A percentile compares a stretch with the other conserved stretches of the same genome.
Conservation (phyloP, 148 eudicot species). For the Rhododendron simsii region DNA sequence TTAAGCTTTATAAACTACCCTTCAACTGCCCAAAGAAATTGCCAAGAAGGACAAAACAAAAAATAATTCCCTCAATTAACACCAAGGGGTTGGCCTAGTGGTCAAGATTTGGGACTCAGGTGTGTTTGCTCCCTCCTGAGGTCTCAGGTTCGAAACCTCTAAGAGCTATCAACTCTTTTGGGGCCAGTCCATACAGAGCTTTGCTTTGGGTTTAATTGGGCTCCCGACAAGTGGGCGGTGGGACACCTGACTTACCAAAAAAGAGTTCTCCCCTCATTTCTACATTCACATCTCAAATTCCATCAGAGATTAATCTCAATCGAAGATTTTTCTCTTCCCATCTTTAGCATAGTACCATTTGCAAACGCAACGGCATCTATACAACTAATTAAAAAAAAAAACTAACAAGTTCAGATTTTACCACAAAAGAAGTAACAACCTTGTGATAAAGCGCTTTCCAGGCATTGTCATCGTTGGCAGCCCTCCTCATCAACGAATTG, state of each 20-base stretch:
- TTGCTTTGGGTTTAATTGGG: no score
- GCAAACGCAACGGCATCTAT: background rate
- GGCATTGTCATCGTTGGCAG: constrained; percentile 97
- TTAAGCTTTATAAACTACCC: background rate
- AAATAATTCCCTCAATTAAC: background rate
- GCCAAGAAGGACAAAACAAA: background rate
- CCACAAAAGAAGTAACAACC: constrained; percentile 24
- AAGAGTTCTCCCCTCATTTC: background rate
- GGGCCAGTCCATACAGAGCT: no score
- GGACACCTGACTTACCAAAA: no score
- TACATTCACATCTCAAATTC: background rate
- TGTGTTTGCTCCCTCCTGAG: no score
- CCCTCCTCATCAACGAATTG: constrained; percentile 80
- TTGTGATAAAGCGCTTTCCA: constrained; percentile 96
- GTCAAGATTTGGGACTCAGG: no score
- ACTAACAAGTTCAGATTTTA: background rate
- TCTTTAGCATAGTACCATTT: background rate
- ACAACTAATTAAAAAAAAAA: background rate
- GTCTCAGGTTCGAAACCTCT: no score
- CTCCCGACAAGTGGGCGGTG: no score
- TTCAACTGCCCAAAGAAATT: background rate
- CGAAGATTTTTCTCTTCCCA: background rate
- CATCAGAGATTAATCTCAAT: background rate
- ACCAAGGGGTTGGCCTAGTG: no score
- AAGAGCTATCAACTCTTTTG: no score